Conservation (phyloP, 306 rosid species). For the Oemleria cerasiformis region DNA sequence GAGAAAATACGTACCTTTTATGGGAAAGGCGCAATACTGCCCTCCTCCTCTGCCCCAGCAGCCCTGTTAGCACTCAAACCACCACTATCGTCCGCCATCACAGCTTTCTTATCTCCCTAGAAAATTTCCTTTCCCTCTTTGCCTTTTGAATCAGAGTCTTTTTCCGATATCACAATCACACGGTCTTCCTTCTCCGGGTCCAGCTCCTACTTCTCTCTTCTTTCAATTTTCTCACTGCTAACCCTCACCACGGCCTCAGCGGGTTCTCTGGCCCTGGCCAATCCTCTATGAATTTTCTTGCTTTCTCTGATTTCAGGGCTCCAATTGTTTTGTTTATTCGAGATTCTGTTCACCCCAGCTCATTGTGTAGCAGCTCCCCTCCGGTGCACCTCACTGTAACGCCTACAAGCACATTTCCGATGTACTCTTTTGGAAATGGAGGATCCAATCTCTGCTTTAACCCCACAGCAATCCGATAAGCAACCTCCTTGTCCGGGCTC, state of each 20-base stretch:
- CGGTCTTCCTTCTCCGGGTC: too few species aligned
- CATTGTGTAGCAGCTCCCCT: not conserved
- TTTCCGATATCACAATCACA: too few species aligned
- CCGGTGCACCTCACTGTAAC: not conserved
- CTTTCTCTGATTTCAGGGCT: slow-evolving; percentile 3
- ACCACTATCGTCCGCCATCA: too few species aligned
- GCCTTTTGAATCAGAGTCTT: too few species aligned
- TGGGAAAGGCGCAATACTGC: slow-evolving; percentile 79
- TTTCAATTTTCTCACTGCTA: too few species aligned
- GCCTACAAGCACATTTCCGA: not conserved
- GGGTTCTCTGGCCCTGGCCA: too few species aligned
- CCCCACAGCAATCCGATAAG: not conserved
- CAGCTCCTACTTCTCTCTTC: too few species aligned
- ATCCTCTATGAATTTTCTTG: slow-evolving; percentile 7
- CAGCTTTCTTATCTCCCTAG: too few species aligned
- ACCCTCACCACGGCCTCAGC: too few species aligned
- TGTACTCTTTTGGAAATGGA: not conserved
- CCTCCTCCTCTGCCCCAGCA: slow-evolving; percentile 72
- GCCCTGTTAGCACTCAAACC: too few species aligned
- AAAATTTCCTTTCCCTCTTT: too few species aligned
- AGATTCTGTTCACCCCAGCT: not conserved
- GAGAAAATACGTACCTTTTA: slow-evolving; percentile 50
- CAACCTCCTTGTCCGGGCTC: not conserved
- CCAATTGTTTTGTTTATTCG: not conserved
- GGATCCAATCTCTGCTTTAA: not conserved